Base-by-base conservation (phyloP, 345 rosid genomes). In the Schrenkiella parvula region DNA sequence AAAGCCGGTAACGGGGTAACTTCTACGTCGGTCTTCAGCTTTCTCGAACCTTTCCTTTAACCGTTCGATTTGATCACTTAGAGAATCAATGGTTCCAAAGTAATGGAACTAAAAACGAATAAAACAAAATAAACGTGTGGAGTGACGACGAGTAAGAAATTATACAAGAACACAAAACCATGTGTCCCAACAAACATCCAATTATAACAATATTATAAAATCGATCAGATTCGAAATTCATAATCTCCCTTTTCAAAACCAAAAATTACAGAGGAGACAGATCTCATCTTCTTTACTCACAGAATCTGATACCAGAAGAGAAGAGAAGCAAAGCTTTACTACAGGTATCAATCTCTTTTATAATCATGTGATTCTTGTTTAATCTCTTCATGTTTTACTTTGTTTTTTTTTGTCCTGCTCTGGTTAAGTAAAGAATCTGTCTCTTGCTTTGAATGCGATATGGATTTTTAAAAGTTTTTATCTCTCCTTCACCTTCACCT, bases 371-470 rank as follows among this genome's bases (percentile, higher is more conserved):
- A 29, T 65, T 39, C 51, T 64, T 64, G 17, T 29, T 56, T 35
- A 46, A 70, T 37, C 57, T 38, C 19, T 39, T 39, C 5, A 4
- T 34, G 41, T 37, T 38, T 4, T 13, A 1, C 1, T 31, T 15
- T 2, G 14, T 25, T 23, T 54, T 31, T 39, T 11, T 55, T 18
- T 34, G 46, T 74, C 46, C 18, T 0, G 3, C 35, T 51, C 19
- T 52, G 53, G 52, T 70, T 29, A 76, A 76, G 75, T 63, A 76
- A 76, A 55, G 71, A 76, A 76, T 76, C 47, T 63, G 61, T 76
- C 60, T 70, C 75, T 76, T 76, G 67, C 80, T 54, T 76, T 38
- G 23, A 76, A 63, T 70, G 46, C 51, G 12, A 41, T 44, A 22
- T 41, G 34, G 18, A 47, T 46, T 32, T 55, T 67, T 44, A 5